Conservation (phyloP, 805 yeast genomes). For the Jamesozyma gamospora region DNA sequence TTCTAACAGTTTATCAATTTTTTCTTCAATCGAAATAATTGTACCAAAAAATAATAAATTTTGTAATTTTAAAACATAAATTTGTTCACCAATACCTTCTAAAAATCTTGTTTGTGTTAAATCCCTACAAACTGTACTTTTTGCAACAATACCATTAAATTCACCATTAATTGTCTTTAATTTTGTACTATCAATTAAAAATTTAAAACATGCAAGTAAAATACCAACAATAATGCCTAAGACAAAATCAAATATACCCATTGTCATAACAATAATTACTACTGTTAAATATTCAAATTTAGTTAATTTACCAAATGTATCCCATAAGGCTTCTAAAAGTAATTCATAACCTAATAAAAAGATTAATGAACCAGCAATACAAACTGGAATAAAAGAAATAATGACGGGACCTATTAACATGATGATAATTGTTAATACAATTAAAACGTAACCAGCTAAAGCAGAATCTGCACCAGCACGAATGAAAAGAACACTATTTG, state of each 20-base stretch:
- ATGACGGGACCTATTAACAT: conserved; percentile 86
- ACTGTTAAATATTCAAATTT: conserved; percentile 78
- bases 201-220: conserved; percentile 84
- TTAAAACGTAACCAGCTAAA: conserved; percentile 81
- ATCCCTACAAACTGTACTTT: conserved; percentile 87
- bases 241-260: conserved; percentile 95
- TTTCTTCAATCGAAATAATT: conserved; percentile 79
- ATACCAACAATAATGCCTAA: conserved; percentile 87
- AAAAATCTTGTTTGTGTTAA: conserved; percentile 80
- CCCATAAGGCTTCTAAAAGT: conserved; percentile 74
- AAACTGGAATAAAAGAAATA: conserved; percentile 89
- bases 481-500: conserved; percentile 84
- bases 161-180: conserved; percentile 72
- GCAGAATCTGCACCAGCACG: conserved; percentile 91
- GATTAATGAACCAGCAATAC: conserved; percentile 90
- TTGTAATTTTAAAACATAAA: conserved; percentile 74
- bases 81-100: conserved; percentile 80
- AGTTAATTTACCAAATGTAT: conserved; percentile 69
- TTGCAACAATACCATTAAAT: conserved; percentile 78
- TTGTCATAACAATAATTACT: conserved; percentile 74
- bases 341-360: conserved; percentile 86
- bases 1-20: conserved; percentile 57
- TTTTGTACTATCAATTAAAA: conserved; percentile 85
- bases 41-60: conserved; percentile 93
- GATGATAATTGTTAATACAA: conserved; percentile 66